Evolutionary conservation across 179 eudicot genomes (phyloP), one percentile per base, ranked within the genome.

Genomic region (Gypsophila paniculata): DNA sequence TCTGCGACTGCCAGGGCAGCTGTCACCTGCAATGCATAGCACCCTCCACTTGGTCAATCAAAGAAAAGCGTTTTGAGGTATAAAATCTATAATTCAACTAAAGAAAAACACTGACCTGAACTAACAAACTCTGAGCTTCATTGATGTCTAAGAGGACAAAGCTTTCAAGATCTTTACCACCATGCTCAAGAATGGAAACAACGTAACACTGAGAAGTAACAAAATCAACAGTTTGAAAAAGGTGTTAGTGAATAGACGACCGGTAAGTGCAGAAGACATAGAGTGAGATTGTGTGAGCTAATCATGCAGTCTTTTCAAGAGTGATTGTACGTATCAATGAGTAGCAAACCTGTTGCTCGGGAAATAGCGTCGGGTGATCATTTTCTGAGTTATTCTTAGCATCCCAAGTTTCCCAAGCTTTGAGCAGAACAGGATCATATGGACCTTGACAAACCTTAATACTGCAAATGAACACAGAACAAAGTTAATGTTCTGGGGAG

Each of bases 371-470:
- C 32, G 99, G 97, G 71, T 92, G 88, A 79, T 95, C 99, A 75
- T 92, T 95, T 79, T 92, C 96, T 74, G 99, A 92, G 78, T 83
- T 78, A 81, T 90, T 86, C 79, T 86, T 79, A 25, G 65, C 78
- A 71, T 92, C 97, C 96, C 97, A 90, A 44, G 77, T 83, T 70
- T 92, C 97, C 97, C 99, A 94, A 36, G 97, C 97, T 81, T 72
- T 82, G 75, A 91, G 68, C 68, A 94, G 74, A 53, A 88, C 81
- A 71, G 84, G 87, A 83, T 94, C 93, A 77, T 94, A 91, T 36
- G 77, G 82, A 63, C 97, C 99, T 85, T 86, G 87, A 80, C 97
- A 94, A 67, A 94, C 95, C 81, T 81, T 84, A 75, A 90, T 78
- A 68, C 97, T 94, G 83, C 58, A 64, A 59, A 80, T 14, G 32